Evolutionary conservation across 495 filamentous ascomycete genomes (phyloP).

Genomic region (Polyplosphaeria fusca): DNA sequence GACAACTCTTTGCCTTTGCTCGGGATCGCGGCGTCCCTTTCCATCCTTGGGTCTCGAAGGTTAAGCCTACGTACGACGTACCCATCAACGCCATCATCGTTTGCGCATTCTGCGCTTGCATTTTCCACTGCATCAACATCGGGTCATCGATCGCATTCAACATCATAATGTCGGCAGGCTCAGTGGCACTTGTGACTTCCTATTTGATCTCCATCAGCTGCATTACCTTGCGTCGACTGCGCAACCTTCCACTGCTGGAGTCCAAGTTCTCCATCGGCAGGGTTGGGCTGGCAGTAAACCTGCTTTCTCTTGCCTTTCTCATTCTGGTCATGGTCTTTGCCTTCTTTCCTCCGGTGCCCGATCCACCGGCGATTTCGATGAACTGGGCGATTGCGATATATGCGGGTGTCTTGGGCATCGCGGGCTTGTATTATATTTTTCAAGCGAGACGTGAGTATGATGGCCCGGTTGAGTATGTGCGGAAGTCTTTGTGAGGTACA

Average conservation of each 20-base stretch:
- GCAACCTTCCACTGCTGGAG: conserved; percentile 14
- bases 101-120: conserved; percentile 48
- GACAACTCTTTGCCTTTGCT: conserved; percentile 22
- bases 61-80: conserved; percentile 36
- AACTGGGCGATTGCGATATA: conserved; percentile 35
- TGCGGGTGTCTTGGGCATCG: conserved; percentile 18
- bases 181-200: conserved; percentile 14
- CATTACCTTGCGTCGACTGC: conserved; percentile 15
- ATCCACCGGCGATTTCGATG: conserved; percentile 22
- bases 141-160: conserved; percentile 55
- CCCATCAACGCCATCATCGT: conserved; percentile 52
- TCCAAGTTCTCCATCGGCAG: conserved; percentile 15
- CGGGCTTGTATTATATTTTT: conserved; percentile 22
- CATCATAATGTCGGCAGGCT: conserved; percentile 47
- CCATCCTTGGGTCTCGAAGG: conserved; percentile 47
- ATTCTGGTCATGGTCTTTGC: conserved; percentile 22
- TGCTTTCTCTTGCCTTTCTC: conserved; percentile 27
- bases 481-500: conserved; percentile 15
- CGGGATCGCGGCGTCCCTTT: conserved; percentile 1
- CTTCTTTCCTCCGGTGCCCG: conserved; percentile 28
- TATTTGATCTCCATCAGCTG: conserved; percentile 22
- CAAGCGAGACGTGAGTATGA: conserved; percentile 30
- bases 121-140: conserved; percentile 59
- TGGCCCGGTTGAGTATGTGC: conserved; percentile 36
- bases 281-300: conserved; percentile 21